Conservation (phyloP, 306 rosid species). For the Clitoria ternatea region DNA sequence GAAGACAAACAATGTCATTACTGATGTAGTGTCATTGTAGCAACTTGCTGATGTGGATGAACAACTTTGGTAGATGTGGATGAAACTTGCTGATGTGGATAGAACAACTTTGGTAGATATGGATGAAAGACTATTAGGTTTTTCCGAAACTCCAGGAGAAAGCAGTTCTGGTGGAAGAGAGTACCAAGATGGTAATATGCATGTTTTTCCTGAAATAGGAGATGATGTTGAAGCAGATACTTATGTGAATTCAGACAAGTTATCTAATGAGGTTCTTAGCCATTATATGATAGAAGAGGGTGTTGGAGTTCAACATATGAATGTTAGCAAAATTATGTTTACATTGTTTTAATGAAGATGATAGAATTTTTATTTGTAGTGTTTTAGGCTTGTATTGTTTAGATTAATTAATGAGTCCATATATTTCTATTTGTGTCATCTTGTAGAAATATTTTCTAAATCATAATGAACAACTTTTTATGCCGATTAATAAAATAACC, state of each 20-base stretch:
- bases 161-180: constrained; percentile 56
- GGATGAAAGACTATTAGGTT: constrained; percentile 27
- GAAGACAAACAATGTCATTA: constrained; percentile 38
- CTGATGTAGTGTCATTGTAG: constrained; percentile 51
- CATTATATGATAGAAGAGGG: constrained; percentile 19
- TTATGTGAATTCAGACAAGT: constrained; percentile 14
- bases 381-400: too few relatives aligned
- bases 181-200: constrained; percentile 32
- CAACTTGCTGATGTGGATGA: constrained; percentile 65
- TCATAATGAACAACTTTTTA: too few relatives aligned
- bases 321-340: constrained; percentile 21
- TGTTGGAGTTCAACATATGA: constrained; percentile 16
- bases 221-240: constrained; percentile 22
- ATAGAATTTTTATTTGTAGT: too few relatives aligned
- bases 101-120: constrained; percentile 35
- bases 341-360: not conserved
- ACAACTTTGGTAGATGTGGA: too few relatives aligned
- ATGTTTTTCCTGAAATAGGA: constrained; percentile 17
- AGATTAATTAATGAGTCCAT: too few relatives aligned
- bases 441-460: too few relatives aligned
- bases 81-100: constrained; percentile 40
- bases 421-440: too few relatives aligned
- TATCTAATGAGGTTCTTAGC: constrained; percentile 15
- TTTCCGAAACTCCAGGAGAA: constrained; percentile 37
- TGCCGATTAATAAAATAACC: too few relatives aligned